Evolutionary conservation across 2,329 filamentous ascomycete species (phyloP).

Genomic region (Trichocomaceae sp.): DNA sequence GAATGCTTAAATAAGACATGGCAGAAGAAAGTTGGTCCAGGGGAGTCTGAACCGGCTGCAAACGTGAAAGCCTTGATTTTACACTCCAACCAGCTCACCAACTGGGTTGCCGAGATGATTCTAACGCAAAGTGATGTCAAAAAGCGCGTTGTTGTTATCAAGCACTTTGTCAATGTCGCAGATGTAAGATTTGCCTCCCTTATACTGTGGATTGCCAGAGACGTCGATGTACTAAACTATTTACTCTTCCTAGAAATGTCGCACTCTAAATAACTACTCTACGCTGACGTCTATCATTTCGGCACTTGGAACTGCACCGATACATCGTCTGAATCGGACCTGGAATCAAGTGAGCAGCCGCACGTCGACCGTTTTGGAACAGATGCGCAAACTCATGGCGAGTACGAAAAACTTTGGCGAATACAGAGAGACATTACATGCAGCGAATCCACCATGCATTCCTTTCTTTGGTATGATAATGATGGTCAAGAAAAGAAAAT

Average conservation of each 20-base stretch:
- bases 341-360: conserved; percentile 90
- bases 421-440: conserved; percentile 87
- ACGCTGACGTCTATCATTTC: conserved; percentile 97
- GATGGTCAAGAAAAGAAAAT: background rate
- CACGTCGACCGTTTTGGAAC: conserved; percentile 72
- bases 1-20: conserved; percentile 98
- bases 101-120: conserved; percentile 99
- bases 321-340: conserved; percentile 85
- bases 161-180: conserved; percentile 93
- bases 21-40: conserved; percentile 84
- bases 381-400: conserved; percentile 89
- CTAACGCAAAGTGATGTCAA: conserved; percentile 89
- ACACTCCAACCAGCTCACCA: conserved; percentile 97
- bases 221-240: conserved; percentile 16
- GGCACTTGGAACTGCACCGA: conserved; percentile 86
- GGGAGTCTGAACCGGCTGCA: conserved; percentile 67
- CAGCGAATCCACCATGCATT: conserved; percentile 92
- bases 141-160: conserved; percentile 94
- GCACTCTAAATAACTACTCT: conserved; percentile 88
- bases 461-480: conserved; percentile 76
- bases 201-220: background rate
- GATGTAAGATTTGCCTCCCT: conserved; percentile 56
- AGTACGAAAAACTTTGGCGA: conserved; percentile 98
- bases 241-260: conserved; percentile 68
- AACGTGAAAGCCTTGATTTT: conserved; percentile 96